Conservation (phyloP, 495 filamentous ascomycete genomes). For the Poronia punctata region DNA sequence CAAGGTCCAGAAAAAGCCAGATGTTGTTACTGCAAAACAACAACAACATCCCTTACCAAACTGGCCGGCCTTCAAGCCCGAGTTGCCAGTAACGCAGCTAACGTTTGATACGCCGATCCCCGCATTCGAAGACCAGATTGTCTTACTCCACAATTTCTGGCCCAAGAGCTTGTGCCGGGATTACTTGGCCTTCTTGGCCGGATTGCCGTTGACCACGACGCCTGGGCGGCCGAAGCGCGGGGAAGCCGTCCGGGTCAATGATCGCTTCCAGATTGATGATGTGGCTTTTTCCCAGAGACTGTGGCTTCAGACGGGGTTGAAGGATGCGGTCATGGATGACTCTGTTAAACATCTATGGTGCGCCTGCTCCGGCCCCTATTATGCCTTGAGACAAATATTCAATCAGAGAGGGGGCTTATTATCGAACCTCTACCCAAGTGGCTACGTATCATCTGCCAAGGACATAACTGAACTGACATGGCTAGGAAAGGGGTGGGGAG, state of each 20-base stretch:
- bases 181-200: constrained; percentile 72
- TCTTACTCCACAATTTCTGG: constrained; percentile 72
- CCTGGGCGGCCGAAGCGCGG: constrained; percentile 79
- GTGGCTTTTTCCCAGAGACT: constrained; percentile 62
- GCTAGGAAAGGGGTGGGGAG: constrained; percentile 88
- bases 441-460: neutral
- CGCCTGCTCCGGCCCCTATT: constrained; percentile 26
- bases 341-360: constrained; percentile 27
- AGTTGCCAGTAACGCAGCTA: constrained; percentile 62
- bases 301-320: constrained; percentile 59
- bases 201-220: constrained; percentile 70
- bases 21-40: constrained; percentile 5
- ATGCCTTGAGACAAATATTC: no score
- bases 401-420: constrained; percentile 10
- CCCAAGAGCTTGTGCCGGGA: constrained; percentile 71
- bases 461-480: constrained; percentile 8
- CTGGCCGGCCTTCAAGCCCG: constrained; percentile 74
- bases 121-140: constrained; percentile 53
- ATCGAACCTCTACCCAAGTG: constrained; percentile 7
- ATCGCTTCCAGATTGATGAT: constrained; percentile 83
- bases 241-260: constrained; percentile 82
- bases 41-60: constrained; percentile 48
- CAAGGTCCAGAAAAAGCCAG: no score
- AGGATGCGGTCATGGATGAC: constrained; percentile 35
- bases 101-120: constrained; percentile 49